These are phyloP conservation scores for Aegilops umbellulata DNA, from an alignment of 176 grass and related monocot species.

Conservation along the genomic window DNA sequence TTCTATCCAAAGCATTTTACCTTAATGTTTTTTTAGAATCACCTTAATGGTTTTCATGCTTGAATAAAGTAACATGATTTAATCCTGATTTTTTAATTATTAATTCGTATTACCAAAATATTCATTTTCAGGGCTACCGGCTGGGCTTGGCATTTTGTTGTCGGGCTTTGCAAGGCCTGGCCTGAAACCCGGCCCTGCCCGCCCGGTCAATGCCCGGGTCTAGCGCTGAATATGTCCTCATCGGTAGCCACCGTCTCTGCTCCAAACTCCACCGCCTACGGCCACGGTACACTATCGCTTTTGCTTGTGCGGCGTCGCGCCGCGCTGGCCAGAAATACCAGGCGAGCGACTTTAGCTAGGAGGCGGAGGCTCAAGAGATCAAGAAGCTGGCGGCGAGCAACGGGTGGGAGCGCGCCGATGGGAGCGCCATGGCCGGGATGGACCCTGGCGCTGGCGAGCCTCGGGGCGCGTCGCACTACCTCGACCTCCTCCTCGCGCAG, in stretches of 20 bases:
- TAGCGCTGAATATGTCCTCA: neutral
- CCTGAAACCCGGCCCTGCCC: neutral
- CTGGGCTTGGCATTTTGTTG: neutral
- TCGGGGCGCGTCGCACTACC: slow-evolving; percentile 52
- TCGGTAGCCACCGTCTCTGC: neutral
- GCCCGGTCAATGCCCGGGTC: neutral
- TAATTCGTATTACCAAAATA: neutral
- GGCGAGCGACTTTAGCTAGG: neutral
- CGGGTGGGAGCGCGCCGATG: slow-evolving; percentile 78
- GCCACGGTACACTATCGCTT: neutral
- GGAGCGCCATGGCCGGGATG: slow-evolving; percentile 50
- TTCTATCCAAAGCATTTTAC: no score
- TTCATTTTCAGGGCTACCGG: neutral
- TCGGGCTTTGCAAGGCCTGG: neutral
- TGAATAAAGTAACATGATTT: no score
- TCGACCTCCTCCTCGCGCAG: slow-evolving; percentile 61
- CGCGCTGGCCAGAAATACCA: neutral
- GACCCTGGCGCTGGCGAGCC: slow-evolving; percentile 21
- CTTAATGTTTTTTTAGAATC: no score
- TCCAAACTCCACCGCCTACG: neutral
- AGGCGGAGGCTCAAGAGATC: slow-evolving; percentile 10
- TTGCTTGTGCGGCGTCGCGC: slow-evolving; percentile 24
- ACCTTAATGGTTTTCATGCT: no score
- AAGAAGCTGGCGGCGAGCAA: slow-evolving; percentile 79
- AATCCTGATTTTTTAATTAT: no score